Evolutionary conservation across 129 eudicot species (phyloP), one percentile per base, ranked within the genome.

Genomic region (Calendula officinalis): DNA sequence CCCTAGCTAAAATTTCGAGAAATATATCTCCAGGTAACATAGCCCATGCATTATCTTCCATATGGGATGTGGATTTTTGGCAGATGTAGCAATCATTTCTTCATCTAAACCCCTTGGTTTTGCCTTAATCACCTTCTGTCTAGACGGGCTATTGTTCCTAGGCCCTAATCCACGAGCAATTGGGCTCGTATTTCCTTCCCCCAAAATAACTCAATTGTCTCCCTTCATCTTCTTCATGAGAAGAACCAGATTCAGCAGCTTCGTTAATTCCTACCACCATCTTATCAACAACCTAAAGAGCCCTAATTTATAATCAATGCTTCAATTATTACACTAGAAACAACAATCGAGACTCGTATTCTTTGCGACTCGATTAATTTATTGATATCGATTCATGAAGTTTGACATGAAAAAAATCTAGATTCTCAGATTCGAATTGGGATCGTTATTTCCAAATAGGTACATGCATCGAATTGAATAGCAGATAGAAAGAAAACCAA

Each of bases 11-110:
- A 11, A 91, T 88, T 70, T 91, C 98, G 58, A 85, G 85, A 60
- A 88, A 66, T 56, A 91, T 62, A 80, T 91, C 98, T 70, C 88
- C 98, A 1, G 98, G 98, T 60, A 91, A 61, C 94, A 84, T 85
- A 52, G 98, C 96, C 98, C 98, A 91, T 64, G 87, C 84, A 44
- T 83, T 83, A 75, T 91, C 96, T 71, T 91, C 98, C 98, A 91
- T 91, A 56, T 72, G 6, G 91, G 91, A 14, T 70, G 95, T n/a
- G 72, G 53, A n/a, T 71, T 53, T 53, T 86, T 94, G 16, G 62
- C 52, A 70, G 81, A 88, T 44, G 96, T 83, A 34, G 95, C 79
- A 30, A 82, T 60, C 43, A 84, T 81, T 76, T 94, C 99, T 66
- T 94, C 99, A 65, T 94, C 99, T n/a, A 89, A 75, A 42, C 99